Percentiles rank a stretch among this genome's conserved stretches.
These are phyloP conservation scores for Mycena galericulata DNA, from an alignment of 768 basidiomycete species.

Conservation along the genomic window DNA sequence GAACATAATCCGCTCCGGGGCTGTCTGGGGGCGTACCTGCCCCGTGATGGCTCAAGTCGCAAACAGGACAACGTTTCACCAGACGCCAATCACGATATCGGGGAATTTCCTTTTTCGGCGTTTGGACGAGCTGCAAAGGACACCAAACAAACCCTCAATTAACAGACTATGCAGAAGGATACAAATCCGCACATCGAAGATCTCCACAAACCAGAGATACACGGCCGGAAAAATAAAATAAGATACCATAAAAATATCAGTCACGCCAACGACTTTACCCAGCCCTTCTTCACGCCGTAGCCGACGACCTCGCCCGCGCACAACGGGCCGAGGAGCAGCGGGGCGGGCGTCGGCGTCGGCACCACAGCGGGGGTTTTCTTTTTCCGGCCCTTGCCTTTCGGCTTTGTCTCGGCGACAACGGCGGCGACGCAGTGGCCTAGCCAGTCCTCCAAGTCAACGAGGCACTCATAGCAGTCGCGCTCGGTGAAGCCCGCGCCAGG, in stretches of 20 bases:
- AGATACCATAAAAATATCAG: neutral
- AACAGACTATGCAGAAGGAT: too few species aligned
- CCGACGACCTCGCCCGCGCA: slow-evolving; percentile 73
- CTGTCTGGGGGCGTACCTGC: too few species aligned
- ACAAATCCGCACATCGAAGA: too few species aligned
- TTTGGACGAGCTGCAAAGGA: too few species aligned
- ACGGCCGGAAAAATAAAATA: neutral
- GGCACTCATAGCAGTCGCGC: slow-evolving; percentile 75
- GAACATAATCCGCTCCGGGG: too few species aligned
- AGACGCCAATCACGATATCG: too few species aligned
- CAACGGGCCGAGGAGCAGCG: slow-evolving; percentile 43
- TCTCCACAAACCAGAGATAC: too few species aligned
- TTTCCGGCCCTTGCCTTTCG: slow-evolving; percentile 47
- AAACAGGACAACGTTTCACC: too few species aligned
- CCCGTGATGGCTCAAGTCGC: too few species aligned
- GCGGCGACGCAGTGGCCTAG: slow-evolving; percentile 60
- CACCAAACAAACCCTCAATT: too few species aligned
- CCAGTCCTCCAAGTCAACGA: slow-evolving; percentile 74
- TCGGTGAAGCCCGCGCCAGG: slow-evolving; percentile 63
- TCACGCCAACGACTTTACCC: slow-evolving; percentile 53
- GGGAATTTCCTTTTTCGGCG: too few species aligned
- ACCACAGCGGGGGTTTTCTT: slow-evolving; percentile 38
- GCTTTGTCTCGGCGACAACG: slow-evolving; percentile 40
- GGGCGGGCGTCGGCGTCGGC: slow-evolving; percentile 34
- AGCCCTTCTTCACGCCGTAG: slow-evolving; percentile 71